Evolutionary conservation across 306 rosid species (phyloP).

Genomic region (Albizia julibrissin): DNA sequence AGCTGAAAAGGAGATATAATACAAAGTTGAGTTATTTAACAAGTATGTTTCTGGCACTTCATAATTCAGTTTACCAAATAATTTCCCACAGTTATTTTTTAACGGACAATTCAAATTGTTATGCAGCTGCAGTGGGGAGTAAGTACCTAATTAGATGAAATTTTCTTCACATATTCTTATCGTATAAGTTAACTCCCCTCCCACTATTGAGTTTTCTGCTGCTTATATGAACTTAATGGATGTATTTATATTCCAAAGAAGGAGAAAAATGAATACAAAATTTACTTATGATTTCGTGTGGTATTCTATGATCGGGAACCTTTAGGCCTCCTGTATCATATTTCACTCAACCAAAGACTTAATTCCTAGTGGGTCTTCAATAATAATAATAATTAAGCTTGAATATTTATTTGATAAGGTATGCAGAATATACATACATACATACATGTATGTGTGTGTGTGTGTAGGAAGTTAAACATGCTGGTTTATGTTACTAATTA

Average conservation of each 20-base stretch:
- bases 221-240: not conserved
- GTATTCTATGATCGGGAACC: not conserved
- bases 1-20: slow-evolving; percentile 99
- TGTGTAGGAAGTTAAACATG: too few relatives aligned
- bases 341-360: not conserved
- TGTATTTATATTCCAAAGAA: not conserved
- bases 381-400: not conserved
- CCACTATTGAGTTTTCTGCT: not conserved
- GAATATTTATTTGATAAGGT: not conserved
- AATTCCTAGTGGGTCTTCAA: not conserved
- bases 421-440: not conserved
- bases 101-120: not conserved
- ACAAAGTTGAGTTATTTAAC: slow-evolving; percentile 92
- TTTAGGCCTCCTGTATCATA: too few relatives aligned
- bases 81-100: not conserved
- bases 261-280: not conserved
- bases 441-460: too few relatives aligned
- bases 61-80: not conserved
- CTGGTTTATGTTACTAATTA: not conserved
- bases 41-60: slow-evolving; percentile 58
- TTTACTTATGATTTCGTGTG: not conserved
- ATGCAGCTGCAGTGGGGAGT: not conserved
- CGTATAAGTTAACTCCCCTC: not conserved
- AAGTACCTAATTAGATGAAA: not conserved
- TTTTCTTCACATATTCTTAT: not conserved